These are phyloP conservation scores for Saksenaea vasiformis DNA, from an alignment of 371 early-diverging fungal species.

Conservation along the genomic window DNA sequence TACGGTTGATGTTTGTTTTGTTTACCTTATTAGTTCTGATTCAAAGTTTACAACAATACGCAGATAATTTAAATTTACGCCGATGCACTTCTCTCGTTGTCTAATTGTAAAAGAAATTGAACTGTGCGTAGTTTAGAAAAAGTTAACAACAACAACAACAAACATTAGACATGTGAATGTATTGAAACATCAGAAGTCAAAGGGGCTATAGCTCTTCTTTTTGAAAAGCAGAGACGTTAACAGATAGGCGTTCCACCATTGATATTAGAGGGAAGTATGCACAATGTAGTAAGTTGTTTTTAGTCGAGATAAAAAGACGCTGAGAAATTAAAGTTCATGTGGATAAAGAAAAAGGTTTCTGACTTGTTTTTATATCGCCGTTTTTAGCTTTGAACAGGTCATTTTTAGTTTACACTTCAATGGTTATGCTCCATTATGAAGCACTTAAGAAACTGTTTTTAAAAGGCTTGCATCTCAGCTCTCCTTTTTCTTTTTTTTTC, in stretches of 20 bases:
- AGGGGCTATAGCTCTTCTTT: no score
- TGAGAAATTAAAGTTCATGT: background rate
- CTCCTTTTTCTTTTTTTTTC: background rate
- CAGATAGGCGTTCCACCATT: no score
- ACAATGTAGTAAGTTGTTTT: background rate
- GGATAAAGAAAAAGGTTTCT: background rate
- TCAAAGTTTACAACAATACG: background rate
- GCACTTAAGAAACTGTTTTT: slow-evolving; percentile 1
- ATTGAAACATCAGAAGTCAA: slow-evolving; percentile 1
- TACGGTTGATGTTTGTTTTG: background rate
- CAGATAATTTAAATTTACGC: background rate
- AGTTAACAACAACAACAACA: background rate
- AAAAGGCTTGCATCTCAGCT: background rate
- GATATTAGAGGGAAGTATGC: no score
- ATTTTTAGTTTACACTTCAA: background rate
- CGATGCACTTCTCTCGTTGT: background rate
- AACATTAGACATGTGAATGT: background rate
- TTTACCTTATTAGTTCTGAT: background rate
- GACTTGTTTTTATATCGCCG: background rate
- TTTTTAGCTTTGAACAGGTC: background rate
- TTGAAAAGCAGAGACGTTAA: background rate
- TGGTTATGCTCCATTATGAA: background rate
- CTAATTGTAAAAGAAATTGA: background rate
- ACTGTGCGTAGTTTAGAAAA: background rate
- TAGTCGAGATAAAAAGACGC: slow-evolving; percentile 1